Evolutionary conservation across 306 rosid genomes (phyloP).

Genomic region (Cicer judaicum): DNA sequence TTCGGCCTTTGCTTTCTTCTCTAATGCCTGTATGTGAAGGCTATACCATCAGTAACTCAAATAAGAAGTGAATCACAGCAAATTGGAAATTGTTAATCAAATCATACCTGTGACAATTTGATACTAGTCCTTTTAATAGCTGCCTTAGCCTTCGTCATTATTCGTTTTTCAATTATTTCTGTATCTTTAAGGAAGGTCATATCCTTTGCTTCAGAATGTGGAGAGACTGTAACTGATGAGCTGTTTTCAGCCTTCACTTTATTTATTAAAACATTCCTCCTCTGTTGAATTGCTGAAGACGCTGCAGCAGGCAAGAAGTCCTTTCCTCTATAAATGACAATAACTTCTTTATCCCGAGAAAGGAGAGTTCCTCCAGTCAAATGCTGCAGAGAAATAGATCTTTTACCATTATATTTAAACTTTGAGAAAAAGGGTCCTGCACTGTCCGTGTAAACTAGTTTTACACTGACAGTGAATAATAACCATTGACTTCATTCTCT

Average conservation of each 20-base stretch:
- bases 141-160: constrained; percentile 52
- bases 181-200: constrained; percentile 46
- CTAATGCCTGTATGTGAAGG: constrained; percentile 68
- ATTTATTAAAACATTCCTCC: constrained; percentile 55
- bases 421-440: too few relatives aligned
- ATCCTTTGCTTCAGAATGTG: constrained; percentile 46
- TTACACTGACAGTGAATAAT: too few relatives aligned
- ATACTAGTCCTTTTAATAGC: constrained; percentile 65
- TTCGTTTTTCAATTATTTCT: constrained; percentile 42
- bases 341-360: constrained; percentile 81
- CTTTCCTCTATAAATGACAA: constrained; percentile 86
- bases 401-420: constrained; percentile 29
- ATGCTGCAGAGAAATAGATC: constrained; percentile 58
- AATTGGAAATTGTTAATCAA: constrained; percentile 45
- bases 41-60: constrained; percentile 41
- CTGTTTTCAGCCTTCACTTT: constrained; percentile 47
- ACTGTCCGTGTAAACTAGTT: too few relatives aligned
- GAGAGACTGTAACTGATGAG: constrained; percentile 37
- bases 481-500: too few relatives aligned
- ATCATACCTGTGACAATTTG: constrained; percentile 73
- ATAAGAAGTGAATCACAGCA: constrained; percentile 29
- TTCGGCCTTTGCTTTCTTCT: constrained; percentile 73
- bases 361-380: constrained; percentile 91
- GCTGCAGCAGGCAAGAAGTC: constrained; percentile 86
- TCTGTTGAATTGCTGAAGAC: constrained; percentile 83